phyloP scores from a whole-genome alignment of 345 rosid species.

The Eucalyptus sp. region DNA sequence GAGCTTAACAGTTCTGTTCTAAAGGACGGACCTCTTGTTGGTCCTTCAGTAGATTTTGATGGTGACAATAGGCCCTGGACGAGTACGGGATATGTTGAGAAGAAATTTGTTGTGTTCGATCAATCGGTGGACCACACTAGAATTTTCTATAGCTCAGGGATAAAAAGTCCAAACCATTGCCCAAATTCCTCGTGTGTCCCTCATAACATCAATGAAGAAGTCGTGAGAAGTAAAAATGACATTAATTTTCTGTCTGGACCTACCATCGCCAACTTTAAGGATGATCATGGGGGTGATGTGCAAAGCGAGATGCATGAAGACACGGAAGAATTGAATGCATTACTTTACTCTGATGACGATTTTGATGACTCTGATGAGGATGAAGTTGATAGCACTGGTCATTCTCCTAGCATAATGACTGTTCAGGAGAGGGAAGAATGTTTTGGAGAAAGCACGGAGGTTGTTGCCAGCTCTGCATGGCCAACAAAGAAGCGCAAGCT shows the following conservation, averaged over 20 bases:
- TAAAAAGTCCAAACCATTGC: slow-evolving; percentile 3
- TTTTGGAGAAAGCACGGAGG: slow-evolving; percentile 28
- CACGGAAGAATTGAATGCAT: slow-evolving; percentile 89
- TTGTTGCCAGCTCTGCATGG: slow-evolving; percentile 35
- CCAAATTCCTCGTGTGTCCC: neutral
- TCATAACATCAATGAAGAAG: slow-evolving; percentile 9
- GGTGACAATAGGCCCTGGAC: neutral
- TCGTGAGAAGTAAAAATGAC: slow-evolving; percentile 9
- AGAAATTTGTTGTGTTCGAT: slow-evolving; percentile 47
- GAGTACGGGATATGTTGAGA: slow-evolving; percentile 24
- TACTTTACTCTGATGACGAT: slow-evolving; percentile 77
- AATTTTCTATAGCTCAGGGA: slow-evolving; percentile 29
- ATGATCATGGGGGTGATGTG: slow-evolving; percentile 10
- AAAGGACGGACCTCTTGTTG: slow-evolving; percentile 13
- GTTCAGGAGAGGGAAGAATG: slow-evolving; percentile 15
- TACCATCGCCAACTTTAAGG: slow-evolving; percentile 2
- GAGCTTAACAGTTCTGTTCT: slow-evolving; percentile 7
- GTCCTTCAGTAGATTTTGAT: slow-evolving; percentile 4
- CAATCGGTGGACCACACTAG: slow-evolving; percentile 59
- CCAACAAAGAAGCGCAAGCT: slow-evolving; percentile 59
- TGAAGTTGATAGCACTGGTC: slow-evolving; percentile 87
- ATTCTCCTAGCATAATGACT: slow-evolving; percentile 46
- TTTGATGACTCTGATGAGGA: slow-evolving; percentile 48
- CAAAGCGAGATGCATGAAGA: slow-evolving; percentile 86
- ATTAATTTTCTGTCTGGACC: slow-evolving; percentile 1